Evolutionary conservation across 768 basidiomycete species (phyloP).

Genomic region (Hebeloma cylindrosporum): DNA sequence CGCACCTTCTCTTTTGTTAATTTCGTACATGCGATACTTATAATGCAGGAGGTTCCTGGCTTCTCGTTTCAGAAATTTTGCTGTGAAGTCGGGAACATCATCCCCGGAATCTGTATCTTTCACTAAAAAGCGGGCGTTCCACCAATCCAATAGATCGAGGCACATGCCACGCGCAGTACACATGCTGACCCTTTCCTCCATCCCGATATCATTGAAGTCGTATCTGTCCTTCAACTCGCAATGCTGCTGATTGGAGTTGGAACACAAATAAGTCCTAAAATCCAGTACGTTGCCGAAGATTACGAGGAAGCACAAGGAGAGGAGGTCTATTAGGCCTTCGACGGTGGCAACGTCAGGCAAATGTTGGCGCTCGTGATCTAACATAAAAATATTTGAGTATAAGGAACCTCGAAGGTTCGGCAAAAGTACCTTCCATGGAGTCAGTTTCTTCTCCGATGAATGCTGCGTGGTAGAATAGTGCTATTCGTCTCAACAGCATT

Average conservation of each 20-base stretch:
- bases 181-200: background rate
- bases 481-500: constrained; percentile 8
- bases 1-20: no score
- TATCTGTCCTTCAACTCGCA: background rate
- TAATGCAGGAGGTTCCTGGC: no score
- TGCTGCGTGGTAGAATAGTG: constrained; percentile 11
- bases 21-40: no score
- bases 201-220: background rate
- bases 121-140: no score
- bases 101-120: no score
- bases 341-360: constrained; percentile 11
- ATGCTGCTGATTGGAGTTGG: background rate
- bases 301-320: constrained; percentile 12
- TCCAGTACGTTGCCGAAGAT: constrained; percentile 18
- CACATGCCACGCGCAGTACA: background rate
- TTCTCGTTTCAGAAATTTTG: no score
- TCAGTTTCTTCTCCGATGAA: constrained; percentile 5
- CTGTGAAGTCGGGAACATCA: no score
- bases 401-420: background rate
- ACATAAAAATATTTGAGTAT: background rate
- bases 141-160: no score
- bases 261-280: constrained; percentile 10
- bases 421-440: background rate
- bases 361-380: constrained; percentile 2
- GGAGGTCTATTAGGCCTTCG: constrained; percentile 9